phyloP scores from a whole-genome alignment of 257 asterid genomes.

The Solanum stenotomum region DNA sequence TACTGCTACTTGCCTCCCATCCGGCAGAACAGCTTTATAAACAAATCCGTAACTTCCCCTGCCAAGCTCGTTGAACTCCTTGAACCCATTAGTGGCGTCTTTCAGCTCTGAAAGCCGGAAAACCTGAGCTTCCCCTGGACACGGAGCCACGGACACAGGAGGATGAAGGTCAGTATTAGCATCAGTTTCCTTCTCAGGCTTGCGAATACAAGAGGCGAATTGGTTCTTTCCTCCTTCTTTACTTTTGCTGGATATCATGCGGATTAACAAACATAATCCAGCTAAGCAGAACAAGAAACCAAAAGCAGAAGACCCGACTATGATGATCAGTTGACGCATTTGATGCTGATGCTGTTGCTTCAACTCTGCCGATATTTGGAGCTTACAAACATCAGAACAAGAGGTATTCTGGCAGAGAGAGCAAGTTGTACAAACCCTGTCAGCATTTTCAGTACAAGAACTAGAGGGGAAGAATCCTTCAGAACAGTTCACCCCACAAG shows the following conservation, averaged over 20 bases:
- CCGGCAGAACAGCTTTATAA: slow-evolving; percentile 71
- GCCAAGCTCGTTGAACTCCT: slow-evolving; percentile 94
- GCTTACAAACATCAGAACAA: slow-evolving; percentile 55
- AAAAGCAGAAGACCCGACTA: slow-evolving; percentile 42
- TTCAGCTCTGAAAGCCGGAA: slow-evolving; percentile 86
- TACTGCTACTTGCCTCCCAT: slow-evolving; percentile 89
- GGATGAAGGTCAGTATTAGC: slow-evolving; percentile 27
- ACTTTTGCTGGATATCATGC: slow-evolving; percentile 5
- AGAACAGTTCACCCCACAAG: slow-evolving; percentile 69
- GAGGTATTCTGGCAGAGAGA: slow-evolving; percentile 89
- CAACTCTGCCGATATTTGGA: slow-evolving; percentile 24
- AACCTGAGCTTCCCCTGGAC: slow-evolving; percentile 74
- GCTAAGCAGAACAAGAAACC: slow-evolving; percentile 45
- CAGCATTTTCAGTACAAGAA: slow-evolving; percentile 52
- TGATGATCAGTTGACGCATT: slow-evolving; percentile 31
- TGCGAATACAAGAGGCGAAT: slow-evolving; percentile 25
- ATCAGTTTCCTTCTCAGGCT: slow-evolving; percentile 24
- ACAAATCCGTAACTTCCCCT: slow-evolving; percentile 91
- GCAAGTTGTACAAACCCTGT: slow-evolving; percentile 86
- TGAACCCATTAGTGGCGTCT: slow-evolving; percentile 90
- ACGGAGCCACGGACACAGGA: slow-evolving; percentile 33
- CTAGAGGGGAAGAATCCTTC: slow-evolving; percentile 79
- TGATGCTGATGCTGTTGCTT: slow-evolving; percentile 27
- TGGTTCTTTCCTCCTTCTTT: slow-evolving; percentile 23
- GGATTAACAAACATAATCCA: slow-evolving; percentile 53